Percentiles rank a stretch among this genome's conserved stretches.
These are phyloP conservation scores for Wickerhamiella pararugosa DNA, from an alignment of 1,139 yeast species.

Conservation along the genomic window DNA sequence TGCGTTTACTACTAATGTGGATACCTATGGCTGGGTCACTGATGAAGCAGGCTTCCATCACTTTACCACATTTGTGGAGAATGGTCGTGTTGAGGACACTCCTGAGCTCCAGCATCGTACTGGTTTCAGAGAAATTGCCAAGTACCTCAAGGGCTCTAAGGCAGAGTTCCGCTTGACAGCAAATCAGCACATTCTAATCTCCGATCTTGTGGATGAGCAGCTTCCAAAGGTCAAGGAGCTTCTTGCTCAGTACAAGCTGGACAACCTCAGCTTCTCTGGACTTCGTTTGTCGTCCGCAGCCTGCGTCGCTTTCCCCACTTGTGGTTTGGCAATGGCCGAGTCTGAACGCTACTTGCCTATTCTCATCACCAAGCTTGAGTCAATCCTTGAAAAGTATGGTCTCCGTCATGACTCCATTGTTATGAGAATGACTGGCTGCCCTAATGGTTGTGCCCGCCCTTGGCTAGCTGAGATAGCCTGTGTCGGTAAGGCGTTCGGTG, in stretches of 20 bases:
- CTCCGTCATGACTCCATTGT: conserved; percentile 88
- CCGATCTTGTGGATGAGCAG: conserved; percentile 57
- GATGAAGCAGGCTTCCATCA: conserved; percentile 82
- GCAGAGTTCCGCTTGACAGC: conserved; percentile 93
- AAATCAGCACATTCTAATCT: conserved; percentile 79
- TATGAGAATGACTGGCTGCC: conserved; percentile 99
- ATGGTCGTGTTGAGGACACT: conserved; percentile 93
- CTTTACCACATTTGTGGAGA: conserved; percentile 87
- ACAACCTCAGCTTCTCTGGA: conserved; percentile 70
- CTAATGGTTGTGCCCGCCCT: conserved; percentile 97
- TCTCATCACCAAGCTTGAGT: conserved; percentile 67
- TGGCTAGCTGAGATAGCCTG: conserved; percentile 95
- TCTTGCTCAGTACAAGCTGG: conserved; percentile 62
- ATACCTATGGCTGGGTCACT: conserved; percentile 85
- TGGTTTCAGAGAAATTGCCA: conserved; percentile 70
- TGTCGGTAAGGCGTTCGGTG: conserved; percentile 90
- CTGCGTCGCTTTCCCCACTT: conserved; percentile 97
- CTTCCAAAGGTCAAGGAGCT: conserved; percentile 46
- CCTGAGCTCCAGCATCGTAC: conserved; percentile 80
- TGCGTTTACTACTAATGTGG: conserved; percentile 66
- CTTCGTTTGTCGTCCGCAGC: conserved; percentile 86
- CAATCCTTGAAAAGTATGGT: conserved; percentile 77
- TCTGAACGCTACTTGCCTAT: conserved; percentile 88
- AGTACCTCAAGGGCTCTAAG: conserved; percentile 38
- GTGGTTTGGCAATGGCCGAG: conserved; percentile 99